Evolutionary conservation across 352 stramenopile genomes (phyloP), one percentile per base, ranked within the genome.

Genomic region (Globisporangium nunn): DNA sequence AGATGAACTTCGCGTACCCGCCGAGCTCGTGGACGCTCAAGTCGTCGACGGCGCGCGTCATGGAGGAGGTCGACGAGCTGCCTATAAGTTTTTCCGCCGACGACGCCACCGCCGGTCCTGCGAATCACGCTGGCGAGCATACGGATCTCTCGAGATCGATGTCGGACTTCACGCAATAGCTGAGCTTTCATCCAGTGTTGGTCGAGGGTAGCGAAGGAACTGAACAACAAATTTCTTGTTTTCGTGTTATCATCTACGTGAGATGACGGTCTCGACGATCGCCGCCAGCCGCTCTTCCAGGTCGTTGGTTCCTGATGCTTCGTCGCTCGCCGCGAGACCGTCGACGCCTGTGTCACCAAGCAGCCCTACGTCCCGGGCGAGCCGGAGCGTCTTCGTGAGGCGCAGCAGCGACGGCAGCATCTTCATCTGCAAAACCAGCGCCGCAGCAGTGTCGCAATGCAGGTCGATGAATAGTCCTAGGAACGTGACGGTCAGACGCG

Each of bases 401-500:
- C 78, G 65, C 12, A 89, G 53, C 28, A 87, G 61, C 45, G 67
- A 49, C 18, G 62, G 45, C n/a, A 71, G 60, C 59, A 66, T 51
- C 55, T 62, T 64, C 37, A 47, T 44, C 52, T 67, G 55, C 14
- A 71, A 40, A 6, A 81, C 40, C 14, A 64, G 58, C 11, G 58
- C 17, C 4, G 58, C 18, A 8, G 62, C 50, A 15, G 23, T 43
- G 7, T 72, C 66, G 6, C 23, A 23, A 23, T 87, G 47, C 43
- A 85, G 69, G 35, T 78, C 73, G 0, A 79, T 63, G 18, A 89
- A 29, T 2, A 77, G 57, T 58, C 72, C 74, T 7, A 87, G 56
- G 2, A 89, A 51, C 39, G 81, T 86, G 12, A 89, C 56, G 0
- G 58, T 56, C 11, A 91, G 52, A 14, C 75, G 72, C 23, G 85